Conservation (phyloP, 805 yeast species). For the Nakazawaea laoshanensis region DNA sequence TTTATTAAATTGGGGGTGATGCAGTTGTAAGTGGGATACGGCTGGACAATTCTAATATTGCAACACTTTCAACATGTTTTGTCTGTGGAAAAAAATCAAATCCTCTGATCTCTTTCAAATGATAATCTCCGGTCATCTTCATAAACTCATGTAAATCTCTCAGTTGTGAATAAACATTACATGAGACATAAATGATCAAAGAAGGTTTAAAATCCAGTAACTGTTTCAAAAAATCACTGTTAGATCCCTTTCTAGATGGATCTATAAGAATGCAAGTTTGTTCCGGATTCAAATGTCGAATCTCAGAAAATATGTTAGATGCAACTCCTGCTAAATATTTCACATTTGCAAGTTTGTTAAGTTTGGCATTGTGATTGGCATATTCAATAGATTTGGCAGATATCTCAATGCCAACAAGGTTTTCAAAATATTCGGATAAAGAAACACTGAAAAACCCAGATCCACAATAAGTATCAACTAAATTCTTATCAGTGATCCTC, state of each 20-base stretch:
- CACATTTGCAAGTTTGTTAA: slow-evolving; percentile 22
- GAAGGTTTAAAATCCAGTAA: slow-evolving; percentile 27
- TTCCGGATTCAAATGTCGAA: slow-evolving; percentile 20
- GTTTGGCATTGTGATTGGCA: slow-evolving; percentile 29
- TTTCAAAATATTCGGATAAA: slow-evolving; percentile 19
- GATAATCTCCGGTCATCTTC: slow-evolving; percentile 14
- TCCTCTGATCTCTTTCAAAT: slow-evolving; percentile 22
- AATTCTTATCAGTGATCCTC: slow-evolving; percentile 17
- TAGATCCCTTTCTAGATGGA: slow-evolving; percentile 36
- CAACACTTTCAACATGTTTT: slow-evolving; percentile 49
- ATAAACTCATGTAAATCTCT: slow-evolving; percentile 28
- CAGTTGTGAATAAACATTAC: slow-evolving; percentile 38
- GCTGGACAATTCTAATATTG: slow-evolving; percentile 26
- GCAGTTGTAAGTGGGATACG: too few species aligned
- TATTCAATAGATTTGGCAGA: slow-evolving; percentile 23
- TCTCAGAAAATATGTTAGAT: slow-evolving; percentile 25
- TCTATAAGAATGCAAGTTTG: slow-evolving; percentile 32
- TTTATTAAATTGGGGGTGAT: too few species aligned
- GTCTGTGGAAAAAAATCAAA: slow-evolving; percentile 49
- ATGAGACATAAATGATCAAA: slow-evolving; percentile 31
- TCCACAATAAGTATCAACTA: slow-evolving; percentile 38
- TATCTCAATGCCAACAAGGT: slow-evolving; percentile 33
- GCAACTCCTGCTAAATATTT: slow-evolving; percentile 30
- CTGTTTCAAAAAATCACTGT: slow-evolving; percentile 25
- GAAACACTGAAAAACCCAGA: slow-evolving; percentile 36